Conservation (phyloP, 2,329 filamentous ascomycete species). For the Fusarium chaquense region DNA sequence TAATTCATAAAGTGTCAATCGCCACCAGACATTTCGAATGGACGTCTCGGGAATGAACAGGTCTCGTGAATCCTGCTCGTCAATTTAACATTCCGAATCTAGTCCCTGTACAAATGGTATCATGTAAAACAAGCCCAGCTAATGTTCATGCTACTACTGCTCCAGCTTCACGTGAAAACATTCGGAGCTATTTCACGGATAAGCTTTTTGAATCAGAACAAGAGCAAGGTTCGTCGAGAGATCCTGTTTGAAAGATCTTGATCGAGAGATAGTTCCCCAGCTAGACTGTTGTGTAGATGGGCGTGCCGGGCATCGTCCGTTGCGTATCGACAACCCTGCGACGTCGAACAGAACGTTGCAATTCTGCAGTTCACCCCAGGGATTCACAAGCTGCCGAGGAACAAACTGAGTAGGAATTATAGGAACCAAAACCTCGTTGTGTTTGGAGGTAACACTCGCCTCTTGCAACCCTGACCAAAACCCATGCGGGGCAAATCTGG, state of each 20-base stretch:
- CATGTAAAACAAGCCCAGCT: constrained; percentile 25
- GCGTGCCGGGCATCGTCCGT: constrained; percentile 40
- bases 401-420: constrained; percentile 19
- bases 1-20: background rate
- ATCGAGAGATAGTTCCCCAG: constrained; percentile 18
- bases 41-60: background rate
- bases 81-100: constrained; percentile 20
- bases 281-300: constrained; percentile 32
- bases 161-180: constrained; percentile 8
- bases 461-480: constrained; percentile 11
- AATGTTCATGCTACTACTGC: background rate
- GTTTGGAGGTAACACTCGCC: constrained; percentile 13
- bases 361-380: constrained; percentile 31
- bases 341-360: constrained; percentile 26
- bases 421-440: constrained; percentile 12
- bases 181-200: background rate
- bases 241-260: constrained; percentile 2
- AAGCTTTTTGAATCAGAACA: constrained; percentile 28
- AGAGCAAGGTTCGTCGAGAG: constrained; percentile 10
- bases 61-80: background rate
- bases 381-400: constrained; percentile 49
- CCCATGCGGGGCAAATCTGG: constrained; percentile 49
- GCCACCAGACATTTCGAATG: constrained; percentile 5
- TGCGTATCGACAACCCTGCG: constrained; percentile 3
- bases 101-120: constrained; percentile 17